phyloP scores from a whole-genome alignment of 2,329 filamentous ascomycete species.

The Dendrostoma leiphaemia region DNA sequence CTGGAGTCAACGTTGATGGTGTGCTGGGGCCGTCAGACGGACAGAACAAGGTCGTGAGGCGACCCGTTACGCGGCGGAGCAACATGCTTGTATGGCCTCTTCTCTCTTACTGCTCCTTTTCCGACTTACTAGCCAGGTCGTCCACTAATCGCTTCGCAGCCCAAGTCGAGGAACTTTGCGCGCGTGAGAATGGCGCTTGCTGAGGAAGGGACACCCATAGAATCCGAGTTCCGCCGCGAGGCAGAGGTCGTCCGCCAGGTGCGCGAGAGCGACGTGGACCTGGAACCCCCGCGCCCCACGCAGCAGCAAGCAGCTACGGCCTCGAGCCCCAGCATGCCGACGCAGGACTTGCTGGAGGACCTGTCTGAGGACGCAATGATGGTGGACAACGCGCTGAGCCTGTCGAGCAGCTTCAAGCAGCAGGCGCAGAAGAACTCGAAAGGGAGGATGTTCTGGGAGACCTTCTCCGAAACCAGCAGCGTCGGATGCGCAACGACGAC shows the following conservation, averaged over 20 bases:
- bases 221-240: slow-evolving; percentile 85
- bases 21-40: slow-evolving; percentile 46
- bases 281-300: slow-evolving; percentile 43
- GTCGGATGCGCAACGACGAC: slow-evolving; percentile 43
- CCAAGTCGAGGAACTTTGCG: slow-evolving; percentile 94
- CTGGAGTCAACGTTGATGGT: slow-evolving; percentile 44
- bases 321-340: slow-evolving; percentile 68
- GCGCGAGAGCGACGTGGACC: slow-evolving; percentile 71
- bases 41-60: slow-evolving; percentile 74
- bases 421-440: slow-evolving; percentile 71
- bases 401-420: slow-evolving; percentile 71
- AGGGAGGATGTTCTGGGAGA: slow-evolving; percentile 74
- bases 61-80: slow-evolving; percentile 80
- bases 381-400: slow-evolving; percentile 41
- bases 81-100: slow-evolving; percentile 72
- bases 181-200: slow-evolving; percentile 85
- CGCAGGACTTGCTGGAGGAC: slow-evolving; percentile 65
- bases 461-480: slow-evolving; percentile 65
- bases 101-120: not conserved
- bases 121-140: not conserved
- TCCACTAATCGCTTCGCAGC: slow-evolving; percentile 50
- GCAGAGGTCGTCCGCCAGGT: slow-evolving; percentile 95
- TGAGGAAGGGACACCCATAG: slow-evolving; percentile 84
- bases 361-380: slow-evolving; percentile 69
- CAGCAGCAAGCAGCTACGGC: slow-evolving; percentile 48